These are phyloP conservation scores for Paecilomyces dactylethromorphus DNA, from an alignment of 2,329 filamentous ascomycete species.

Conservation along the genomic window DNA sequence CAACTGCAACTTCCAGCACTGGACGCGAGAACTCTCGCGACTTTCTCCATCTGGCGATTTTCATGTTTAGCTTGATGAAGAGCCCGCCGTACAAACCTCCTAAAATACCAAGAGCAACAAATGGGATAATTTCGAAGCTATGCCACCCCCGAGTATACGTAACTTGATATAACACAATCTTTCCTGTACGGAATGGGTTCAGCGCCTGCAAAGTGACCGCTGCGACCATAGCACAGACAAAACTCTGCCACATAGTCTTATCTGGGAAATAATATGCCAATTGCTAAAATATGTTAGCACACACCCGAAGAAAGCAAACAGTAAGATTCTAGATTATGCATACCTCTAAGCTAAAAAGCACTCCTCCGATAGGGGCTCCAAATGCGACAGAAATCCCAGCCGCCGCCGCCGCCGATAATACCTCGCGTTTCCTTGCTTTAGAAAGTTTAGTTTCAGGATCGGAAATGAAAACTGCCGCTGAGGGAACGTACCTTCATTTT, in stretches of 20 bases:
- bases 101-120: conserved; percentile 75
- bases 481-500: conserved; percentile 69
- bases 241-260: conserved; percentile 99
- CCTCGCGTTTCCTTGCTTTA: conserved; percentile 81
- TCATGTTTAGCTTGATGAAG: conserved; percentile 93
- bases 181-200: conserved; percentile 90
- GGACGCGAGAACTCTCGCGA: conserved; percentile 64
- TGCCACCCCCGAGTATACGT: conserved; percentile 91
- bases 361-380: conserved; percentile 86
- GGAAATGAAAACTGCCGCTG: not conserved
- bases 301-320: not conserved
- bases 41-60: conserved; percentile 73
- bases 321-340: conserved; percentile 5
- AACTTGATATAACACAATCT: conserved; percentile 93
- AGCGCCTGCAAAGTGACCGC: conserved; percentile 87
- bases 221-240: conserved; percentile 98
- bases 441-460: conserved; percentile 7
- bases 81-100: conserved; percentile 92
- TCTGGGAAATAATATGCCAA: conserved; percentile 96
- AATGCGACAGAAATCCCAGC: conserved; percentile 92
- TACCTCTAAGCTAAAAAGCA: conserved; percentile 90
- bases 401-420: conserved; percentile 85
- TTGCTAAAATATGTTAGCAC: conserved; percentile 49
- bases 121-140: conserved; percentile 86
- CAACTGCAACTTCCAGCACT: conserved; percentile 69